Evolutionary conservation across 495 filamentous ascomycete species (phyloP).

Genomic region (Mytilinidion resinicola): DNA sequence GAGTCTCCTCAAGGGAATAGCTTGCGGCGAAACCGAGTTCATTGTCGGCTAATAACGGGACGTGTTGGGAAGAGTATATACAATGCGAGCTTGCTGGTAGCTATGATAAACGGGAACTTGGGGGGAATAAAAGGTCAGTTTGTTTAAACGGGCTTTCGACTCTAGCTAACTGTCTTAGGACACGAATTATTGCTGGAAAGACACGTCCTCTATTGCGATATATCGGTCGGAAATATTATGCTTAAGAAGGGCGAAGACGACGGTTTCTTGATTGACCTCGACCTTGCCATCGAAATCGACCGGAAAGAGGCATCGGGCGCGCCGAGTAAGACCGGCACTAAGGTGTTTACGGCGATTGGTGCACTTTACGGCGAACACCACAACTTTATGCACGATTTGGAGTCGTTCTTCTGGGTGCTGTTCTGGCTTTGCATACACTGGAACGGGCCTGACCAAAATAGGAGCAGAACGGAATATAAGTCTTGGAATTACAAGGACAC

Average conservation of each 20-base stretch:
- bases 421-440: constrained; percentile 8
- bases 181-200: constrained; percentile 1
- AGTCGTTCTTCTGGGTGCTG: constrained; percentile 10
- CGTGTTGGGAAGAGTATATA: constrained; percentile 8
- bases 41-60: constrained; percentile 1
- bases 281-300: constrained; percentile 10
- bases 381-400: constrained; percentile 12
- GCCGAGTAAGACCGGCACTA: too few relatives aligned
- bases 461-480: not conserved
- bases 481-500: too few relatives aligned
- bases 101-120: not conserved
- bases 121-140: constrained; percentile 4
- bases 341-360: too few relatives aligned
- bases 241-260: constrained; percentile 7
- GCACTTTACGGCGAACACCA: too few relatives aligned
- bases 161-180: constrained; percentile 3
- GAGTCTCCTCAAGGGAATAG: constrained; percentile 2
- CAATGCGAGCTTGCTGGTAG: not conserved
- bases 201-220: constrained; percentile 5
- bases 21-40: constrained; percentile 1
- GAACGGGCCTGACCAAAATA: not conserved
- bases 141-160: not conserved
- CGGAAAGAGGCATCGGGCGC: constrained; percentile 2
- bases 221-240: too few relatives aligned
- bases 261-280: constrained; percentile 10